phyloP scores from a whole-genome alignment of 164 flowering plant genomes.

The Kingdonia uniflora region DNA sequence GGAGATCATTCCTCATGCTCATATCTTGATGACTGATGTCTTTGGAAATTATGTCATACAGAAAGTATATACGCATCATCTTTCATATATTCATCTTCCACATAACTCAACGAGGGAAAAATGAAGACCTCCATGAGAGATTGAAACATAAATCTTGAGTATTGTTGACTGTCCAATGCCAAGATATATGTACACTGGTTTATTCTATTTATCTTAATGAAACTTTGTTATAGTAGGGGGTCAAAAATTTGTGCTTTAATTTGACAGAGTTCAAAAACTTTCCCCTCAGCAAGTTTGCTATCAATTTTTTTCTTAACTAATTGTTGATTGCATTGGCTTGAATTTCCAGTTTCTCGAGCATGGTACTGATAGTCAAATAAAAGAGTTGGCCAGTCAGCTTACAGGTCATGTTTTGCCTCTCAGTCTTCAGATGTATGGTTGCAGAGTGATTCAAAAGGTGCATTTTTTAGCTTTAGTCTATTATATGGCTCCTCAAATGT shows the following conservation, averaged over 20 bases:
- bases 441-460: conserved; percentile 95
- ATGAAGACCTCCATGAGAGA: no score
- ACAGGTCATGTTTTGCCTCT: conserved; percentile 80
- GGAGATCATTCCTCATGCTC: conserved; percentile 31
- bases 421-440: conserved; percentile 95
- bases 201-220: no score
- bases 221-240: no score
- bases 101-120: background rate
- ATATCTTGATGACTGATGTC: conserved; percentile 33
- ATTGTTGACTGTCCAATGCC: no score
- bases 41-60: conserved; percentile 73
- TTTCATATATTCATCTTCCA: no score
- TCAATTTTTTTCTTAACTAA: background rate
- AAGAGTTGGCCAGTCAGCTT: conserved; percentile 64
- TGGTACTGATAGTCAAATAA: conserved; percentile 68
- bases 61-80: conserved; percentile 36
- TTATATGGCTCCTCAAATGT: no score
- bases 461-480: conserved; percentile 8
- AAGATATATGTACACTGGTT: no score
- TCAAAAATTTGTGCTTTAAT: no score
- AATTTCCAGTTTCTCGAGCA: conserved; percentile 76
- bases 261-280: no score
- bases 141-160: no score
- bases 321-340: conserved; percentile 7
- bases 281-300: background rate